Evolutionary conservation across 176 grass and related monocot species (phyloP).

Genomic region (Bromus sterilis): DNA sequence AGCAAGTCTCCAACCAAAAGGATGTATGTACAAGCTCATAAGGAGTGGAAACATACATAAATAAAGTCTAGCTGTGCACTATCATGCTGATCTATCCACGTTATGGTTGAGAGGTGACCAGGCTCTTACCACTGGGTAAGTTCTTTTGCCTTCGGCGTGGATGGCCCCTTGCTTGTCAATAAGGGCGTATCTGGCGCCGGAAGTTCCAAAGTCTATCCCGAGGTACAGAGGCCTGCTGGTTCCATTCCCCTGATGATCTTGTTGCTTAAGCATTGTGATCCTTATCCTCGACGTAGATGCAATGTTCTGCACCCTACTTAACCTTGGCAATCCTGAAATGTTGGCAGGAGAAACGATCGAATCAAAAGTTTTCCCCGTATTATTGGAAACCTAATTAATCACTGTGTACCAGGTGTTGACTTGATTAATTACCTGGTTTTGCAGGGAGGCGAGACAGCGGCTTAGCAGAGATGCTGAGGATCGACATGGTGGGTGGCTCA

Average conservation of each 20-base stretch:
- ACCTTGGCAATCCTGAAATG: neutral
- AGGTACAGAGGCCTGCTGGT: conserved; percentile 35
- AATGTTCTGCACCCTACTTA: neutral
- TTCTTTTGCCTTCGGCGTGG: conserved; percentile 50
- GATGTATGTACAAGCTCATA: neutral
- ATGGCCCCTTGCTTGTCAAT: conserved; percentile 53
- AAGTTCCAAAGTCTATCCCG: conserved; percentile 84
- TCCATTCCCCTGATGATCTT: neutral
- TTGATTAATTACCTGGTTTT: neutral
- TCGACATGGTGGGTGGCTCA: neutral
- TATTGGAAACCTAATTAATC: neutral
- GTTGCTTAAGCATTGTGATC: neutral
- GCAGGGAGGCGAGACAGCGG: neutral
- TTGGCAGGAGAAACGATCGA: neutral
- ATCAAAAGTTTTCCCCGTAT: neutral
- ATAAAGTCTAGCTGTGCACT: neutral
- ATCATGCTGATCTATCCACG: too few species aligned
- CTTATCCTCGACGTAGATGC: neutral
- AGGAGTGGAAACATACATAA: neutral
- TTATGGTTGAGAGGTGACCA: too few species aligned
- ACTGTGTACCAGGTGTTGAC: neutral
- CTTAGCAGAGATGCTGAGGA: neutral
- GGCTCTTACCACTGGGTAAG: conserved; percentile 39
- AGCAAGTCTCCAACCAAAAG: conserved; percentile 18
- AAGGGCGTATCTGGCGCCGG: conserved; percentile 68